Base-by-base conservation (phyloP, 108 stramenopile genomes). In the Licmophora abbreviata region DNA sequence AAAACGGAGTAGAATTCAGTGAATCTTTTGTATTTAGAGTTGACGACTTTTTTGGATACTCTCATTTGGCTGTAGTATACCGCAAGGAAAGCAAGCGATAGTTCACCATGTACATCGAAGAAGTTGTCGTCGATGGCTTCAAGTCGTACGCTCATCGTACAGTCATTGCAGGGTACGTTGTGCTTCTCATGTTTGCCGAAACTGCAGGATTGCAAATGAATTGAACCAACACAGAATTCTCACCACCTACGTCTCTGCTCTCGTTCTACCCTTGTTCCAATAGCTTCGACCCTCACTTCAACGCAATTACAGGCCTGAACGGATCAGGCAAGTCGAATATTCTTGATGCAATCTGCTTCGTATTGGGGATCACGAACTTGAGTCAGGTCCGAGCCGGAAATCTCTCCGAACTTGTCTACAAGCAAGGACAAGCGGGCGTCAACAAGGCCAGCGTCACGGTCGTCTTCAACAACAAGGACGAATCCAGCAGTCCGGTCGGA, bases 301-400 rank as follows among this genome's bases (percentile, higher is more conserved):
- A 99, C 53, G 98, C 98, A 44, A 99, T 99, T 58, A 99, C 98
- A 12, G 98, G 98, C 3, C 73, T 99, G 56, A 99, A 99, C 59
- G 98, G 98, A 28, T 94, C 92, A 24, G 98, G 98, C 42, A 99
- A 99, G 62, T 93, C 90, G 35, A 97, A 97, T 73, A 98, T 99
- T 58, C 74, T 97, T 21, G 98, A 99, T 64, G 66, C 96, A 41
- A 97, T 99, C 56, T 97, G 97, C 74, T 99, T 97, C 74, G 97
- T 99, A 29, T 85, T 99, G 29, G 98, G 98, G 27, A 99, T 99
- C 56, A 84, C 94, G 12, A 96, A 97, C 73, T 83, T 99, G 22
- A 75, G 74, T 42, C 96, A 97, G 56, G 96, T 99, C 33, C 91
- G 98, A 18, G 98, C 93, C 29, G 93, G 89, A 21, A 97, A 93